Evolutionary conservation across 768 basidiomycete genomes (phyloP).

Genomic region (Sporobolomyces pararoseus): DNA sequence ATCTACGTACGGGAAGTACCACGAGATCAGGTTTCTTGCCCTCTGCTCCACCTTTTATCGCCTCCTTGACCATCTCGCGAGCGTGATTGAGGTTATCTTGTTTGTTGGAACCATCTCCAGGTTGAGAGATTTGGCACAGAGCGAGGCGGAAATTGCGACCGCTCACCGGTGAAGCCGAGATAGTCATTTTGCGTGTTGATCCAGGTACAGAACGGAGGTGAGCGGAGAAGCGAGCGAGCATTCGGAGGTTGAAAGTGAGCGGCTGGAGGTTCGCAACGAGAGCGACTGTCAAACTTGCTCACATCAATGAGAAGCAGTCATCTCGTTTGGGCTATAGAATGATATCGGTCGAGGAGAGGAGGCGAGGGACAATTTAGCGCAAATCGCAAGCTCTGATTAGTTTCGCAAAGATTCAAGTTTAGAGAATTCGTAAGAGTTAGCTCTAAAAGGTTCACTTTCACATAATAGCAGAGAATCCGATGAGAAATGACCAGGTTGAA

Average conservation of each 20-base stretch:
- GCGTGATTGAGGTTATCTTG: slow-evolving; percentile 75
- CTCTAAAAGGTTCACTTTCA: no score
- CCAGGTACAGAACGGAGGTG: not conserved
- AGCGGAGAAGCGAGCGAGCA: slow-evolving; percentile 14
- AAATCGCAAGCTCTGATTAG: no score
- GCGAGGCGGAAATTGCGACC: slow-evolving; percentile 69
- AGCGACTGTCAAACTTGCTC: no score
- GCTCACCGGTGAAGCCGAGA: slow-evolving; percentile 10
- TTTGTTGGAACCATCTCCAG: slow-evolving; percentile 64
- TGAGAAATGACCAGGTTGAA: no score
- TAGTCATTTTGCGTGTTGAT: slow-evolving; percentile 19
- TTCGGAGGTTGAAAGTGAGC: not conserved
- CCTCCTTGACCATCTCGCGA: slow-evolving; percentile 57
- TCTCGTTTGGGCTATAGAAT: no score
- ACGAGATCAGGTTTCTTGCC: slow-evolving; percentile 73
- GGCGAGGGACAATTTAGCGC: no score
- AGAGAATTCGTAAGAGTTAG: no score
- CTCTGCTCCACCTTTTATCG: slow-evolving; percentile 59
- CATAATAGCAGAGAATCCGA: no score
- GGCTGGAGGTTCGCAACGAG: no score
- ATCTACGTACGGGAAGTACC: slow-evolving; percentile 81
- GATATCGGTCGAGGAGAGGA: no score
- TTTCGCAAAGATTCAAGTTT: no score
- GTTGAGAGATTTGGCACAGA: slow-evolving; percentile 66
- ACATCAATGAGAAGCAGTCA: no score